Base-by-base conservation (phyloP, 177 flowering plant genomes). In the Vitis hybrid region DNA sequence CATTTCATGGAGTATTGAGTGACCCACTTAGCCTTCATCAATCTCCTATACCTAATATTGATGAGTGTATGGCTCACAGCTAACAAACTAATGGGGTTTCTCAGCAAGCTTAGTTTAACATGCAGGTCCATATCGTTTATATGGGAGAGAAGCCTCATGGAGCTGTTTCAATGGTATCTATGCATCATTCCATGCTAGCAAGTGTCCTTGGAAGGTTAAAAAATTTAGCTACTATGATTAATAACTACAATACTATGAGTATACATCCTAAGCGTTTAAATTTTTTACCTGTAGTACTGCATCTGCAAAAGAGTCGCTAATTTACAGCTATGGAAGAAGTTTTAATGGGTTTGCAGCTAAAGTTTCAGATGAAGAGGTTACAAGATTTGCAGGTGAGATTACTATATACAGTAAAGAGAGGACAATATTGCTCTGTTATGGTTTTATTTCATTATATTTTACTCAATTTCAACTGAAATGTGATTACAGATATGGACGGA, bases 301-400 rank as follows among this genome's bases (percentile, higher is more conserved):
- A 14, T 18, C 67, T 0, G 87, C 86, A 26, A 11, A 74, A 68
- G 79, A 82, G 10, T 80, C 83, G 0, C 62, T 82, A 21, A 39
- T 84, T 51, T 70, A 83, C 51, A 81, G 87, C 45, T 87, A 85
- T 68, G 79, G 78, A 21, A 83, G 76, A 75, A 86, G 86, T 65
- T 83, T 87, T 55, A 83, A 82, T 66, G 90, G 85, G 45, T 87
- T 87, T 69, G 87, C 79, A 2, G 88, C 88, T 2, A 80, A 67
- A 61, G 62, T 87, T 31, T 63, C 85, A 13, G 75, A 78, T 15
- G 82, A 81, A 10, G 87, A 87, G 71, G 85, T 53, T 49, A 60
- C 51, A 51, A 80, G 51, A 33, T 33, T 87, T 60, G 68, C 80
- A 69, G 87, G 87, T 78, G 57, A 71, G 75, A 33, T 18, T 26